phyloP scores from a whole-genome alignment of 2,329 filamentous ascomycete species.

The Colletotrichum caudatum region DNA sequence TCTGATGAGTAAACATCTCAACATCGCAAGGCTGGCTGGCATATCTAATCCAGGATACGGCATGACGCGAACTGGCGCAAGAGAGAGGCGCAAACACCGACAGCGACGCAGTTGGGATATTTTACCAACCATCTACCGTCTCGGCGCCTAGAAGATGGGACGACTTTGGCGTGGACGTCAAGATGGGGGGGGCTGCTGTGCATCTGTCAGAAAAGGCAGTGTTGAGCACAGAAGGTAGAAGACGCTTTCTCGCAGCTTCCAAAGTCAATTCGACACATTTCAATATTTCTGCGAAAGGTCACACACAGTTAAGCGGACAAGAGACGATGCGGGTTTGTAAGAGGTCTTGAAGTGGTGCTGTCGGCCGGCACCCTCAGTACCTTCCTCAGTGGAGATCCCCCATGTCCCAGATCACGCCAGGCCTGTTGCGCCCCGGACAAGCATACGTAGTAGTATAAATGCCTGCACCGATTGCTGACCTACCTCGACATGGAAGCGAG shows the following conservation, averaged over 20 bases:
- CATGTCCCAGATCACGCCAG: background rate
- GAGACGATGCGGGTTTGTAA: background rate
- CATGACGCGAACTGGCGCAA: background rate
- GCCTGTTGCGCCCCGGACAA: conserved; percentile 9
- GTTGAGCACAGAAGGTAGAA: background rate
- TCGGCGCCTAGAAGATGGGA: conserved; percentile 22
- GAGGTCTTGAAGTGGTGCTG: background rate
- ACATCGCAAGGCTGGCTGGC: background rate
- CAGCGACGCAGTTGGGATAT: background rate
- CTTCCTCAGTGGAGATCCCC: background rate
- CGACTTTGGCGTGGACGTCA: conserved; percentile 11
- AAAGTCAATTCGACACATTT: conserved; percentile 15
- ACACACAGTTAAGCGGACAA: background rate
- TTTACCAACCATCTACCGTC: background rate
- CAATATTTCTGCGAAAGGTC: background rate
- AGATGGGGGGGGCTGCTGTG: background rate
- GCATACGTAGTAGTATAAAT: conserved; percentile 28
- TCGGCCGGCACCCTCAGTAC: background rate
- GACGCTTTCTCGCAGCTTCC: background rate
- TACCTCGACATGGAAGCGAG: background rate
- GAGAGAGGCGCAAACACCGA: background rate
- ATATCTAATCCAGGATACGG: background rate
- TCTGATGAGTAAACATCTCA: background rate
- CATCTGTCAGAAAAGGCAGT: background rate
- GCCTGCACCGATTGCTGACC: conserved; percentile 20